A percentile compares a stretch with the other conserved stretches of the same genome.
Evolutionary conservation across 352 stramenopile genomes (phyloP).

Genomic region (Globisporangium camurandrum): DNA sequence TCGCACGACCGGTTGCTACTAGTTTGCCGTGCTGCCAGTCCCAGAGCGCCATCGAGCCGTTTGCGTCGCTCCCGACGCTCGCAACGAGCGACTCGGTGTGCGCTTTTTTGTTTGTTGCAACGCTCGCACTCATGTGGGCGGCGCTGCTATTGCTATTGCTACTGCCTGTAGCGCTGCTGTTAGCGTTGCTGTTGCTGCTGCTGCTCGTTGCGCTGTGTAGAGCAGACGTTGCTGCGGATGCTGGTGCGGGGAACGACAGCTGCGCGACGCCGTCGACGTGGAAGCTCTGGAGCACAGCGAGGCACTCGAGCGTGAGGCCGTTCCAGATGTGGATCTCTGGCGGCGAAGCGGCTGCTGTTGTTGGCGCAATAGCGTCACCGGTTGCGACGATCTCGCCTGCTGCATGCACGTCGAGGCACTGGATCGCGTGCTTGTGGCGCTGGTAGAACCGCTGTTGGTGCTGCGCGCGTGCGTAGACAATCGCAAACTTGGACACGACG

Average conservation of each 20-base stretch:
- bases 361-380: slow-evolving; percentile 21
- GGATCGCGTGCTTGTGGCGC: slow-evolving; percentile 48
- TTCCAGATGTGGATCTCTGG: slow-evolving; percentile 74
- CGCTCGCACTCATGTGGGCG: neutral
- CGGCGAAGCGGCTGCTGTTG: slow-evolving; percentile 4
- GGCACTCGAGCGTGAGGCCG: slow-evolving; percentile 50
- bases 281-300: slow-evolving; percentile 60
- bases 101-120: neutral
- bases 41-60: slow-evolving; percentile 73
- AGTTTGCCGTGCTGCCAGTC: slow-evolving; percentile 64
- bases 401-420: slow-evolving; percentile 52
- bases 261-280: slow-evolving; percentile 44
- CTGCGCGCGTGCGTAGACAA: slow-evolving; percentile 51
- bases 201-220: slow-evolving; percentile 28
- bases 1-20: slow-evolving; percentile 43
- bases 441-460: slow-evolving; percentile 73
- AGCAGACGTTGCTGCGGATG: slow-evolving; percentile 37
- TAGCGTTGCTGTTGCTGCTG: slow-evolving; percentile 19
- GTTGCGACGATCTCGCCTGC: slow-evolving; percentile 61
- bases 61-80: slow-evolving; percentile 50
- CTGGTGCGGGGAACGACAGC: slow-evolving; percentile 46
- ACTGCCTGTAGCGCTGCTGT: slow-evolving; percentile 24
- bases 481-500: slow-evolving; percentile 62
- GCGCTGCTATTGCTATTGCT: slow-evolving; percentile 45
- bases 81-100: slow-evolving; percentile 51